These are phyloP conservation scores for Gonium pectorale DNA, from an alignment of 139 green algal genomes.

Conservation along the genomic window DNA sequence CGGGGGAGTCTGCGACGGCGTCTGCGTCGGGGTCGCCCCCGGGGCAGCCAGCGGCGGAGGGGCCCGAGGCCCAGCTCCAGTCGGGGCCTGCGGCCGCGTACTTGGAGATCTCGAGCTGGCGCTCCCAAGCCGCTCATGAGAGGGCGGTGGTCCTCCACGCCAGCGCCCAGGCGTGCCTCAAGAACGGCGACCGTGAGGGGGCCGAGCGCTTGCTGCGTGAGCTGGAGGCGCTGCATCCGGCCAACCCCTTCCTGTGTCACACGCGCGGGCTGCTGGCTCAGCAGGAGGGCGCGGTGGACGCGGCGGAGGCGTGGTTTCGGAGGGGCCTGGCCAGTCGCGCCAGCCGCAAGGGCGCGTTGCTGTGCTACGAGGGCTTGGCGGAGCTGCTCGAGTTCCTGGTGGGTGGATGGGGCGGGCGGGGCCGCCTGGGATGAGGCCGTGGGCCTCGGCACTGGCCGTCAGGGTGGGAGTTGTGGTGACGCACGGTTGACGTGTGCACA, in stretches of 20 bases:
- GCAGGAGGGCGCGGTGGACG: constrained; percentile 60
- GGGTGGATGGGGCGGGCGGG: neutral
- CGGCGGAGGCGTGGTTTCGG: constrained; percentile 56
- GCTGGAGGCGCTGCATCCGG: constrained; percentile 54
- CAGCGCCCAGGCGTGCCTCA: constrained; percentile 36
- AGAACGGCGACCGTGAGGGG: constrained; percentile 29
- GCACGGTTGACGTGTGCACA: too few species aligned
- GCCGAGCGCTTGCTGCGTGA: constrained; percentile 50
- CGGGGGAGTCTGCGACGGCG: too few species aligned
- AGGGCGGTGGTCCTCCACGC: constrained; percentile 44
- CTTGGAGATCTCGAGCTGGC: too few species aligned
- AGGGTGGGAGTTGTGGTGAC: neutral
- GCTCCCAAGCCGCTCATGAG: too few species aligned
- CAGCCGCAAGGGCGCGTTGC: constrained; percentile 52
- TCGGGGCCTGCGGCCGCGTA: too few species aligned
- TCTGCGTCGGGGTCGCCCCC: too few species aligned
- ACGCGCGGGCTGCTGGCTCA: constrained; percentile 65
- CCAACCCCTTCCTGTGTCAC: constrained; percentile 67
- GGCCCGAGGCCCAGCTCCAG: too few species aligned
- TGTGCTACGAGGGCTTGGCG: constrained; percentile 73
- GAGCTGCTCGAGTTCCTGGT: constrained; percentile 67
- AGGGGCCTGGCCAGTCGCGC: constrained; percentile 33
- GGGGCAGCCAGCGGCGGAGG: too few species aligned
- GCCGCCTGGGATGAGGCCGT: too few species aligned
- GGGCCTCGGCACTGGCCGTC: neutral